A percentile compares a stretch with the other conserved stretches of the same genome.
Evolutionary conservation across 1,139 yeast genomes (phyloP).

Genomic region (Debaryomyces sp.): DNA sequence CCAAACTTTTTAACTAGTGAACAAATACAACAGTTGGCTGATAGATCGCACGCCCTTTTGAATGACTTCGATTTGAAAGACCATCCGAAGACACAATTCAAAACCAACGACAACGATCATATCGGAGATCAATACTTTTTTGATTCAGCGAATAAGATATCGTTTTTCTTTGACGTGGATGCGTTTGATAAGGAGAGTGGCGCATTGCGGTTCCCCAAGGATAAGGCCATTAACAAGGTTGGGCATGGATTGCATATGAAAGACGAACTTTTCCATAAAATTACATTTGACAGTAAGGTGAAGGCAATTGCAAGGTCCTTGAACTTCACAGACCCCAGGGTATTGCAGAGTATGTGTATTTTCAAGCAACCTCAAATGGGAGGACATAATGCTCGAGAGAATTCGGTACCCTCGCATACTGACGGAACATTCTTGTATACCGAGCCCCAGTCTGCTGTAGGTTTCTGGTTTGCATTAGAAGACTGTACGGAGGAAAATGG

Average conservation of each 20-base stretch:
- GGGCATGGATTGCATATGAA: conserved; percentile 76
- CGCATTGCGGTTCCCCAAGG: conserved; percentile 52
- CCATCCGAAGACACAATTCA: conserved; percentile 77
- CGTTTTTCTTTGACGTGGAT: conserved; percentile 72
- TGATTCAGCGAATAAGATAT: conserved; percentile 67
- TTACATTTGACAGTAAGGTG: conserved; percentile 57
- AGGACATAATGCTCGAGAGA: conserved; percentile 46
- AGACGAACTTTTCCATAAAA: conserved; percentile 47
- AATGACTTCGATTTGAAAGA: conserved; percentile 49
- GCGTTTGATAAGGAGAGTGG: conserved; percentile 58
- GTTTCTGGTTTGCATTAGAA: conserved; percentile 83
- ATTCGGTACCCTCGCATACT: conserved; percentile 76
- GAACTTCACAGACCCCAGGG: conserved; percentile 64
- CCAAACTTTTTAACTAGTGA: conserved; percentile 52
- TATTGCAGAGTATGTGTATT: conserved; percentile 78
- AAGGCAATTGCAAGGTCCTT: conserved; percentile 55
- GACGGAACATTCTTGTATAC: conserved; percentile 78
- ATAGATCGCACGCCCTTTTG: conserved; percentile 49
- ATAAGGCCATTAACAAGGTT: conserved; percentile 68
- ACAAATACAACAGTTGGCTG: conserved; percentile 42
- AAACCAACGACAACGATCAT: conserved; percentile 65
- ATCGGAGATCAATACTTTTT: conserved; percentile 77
- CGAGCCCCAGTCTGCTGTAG: conserved; percentile 70
- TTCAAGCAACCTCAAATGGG: conserved; percentile 64
- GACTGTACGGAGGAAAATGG: conserved; percentile 73